Base-by-base conservation (phyloP, 2,329 filamentous ascomycete species). In the Exophiala xenobiotica region DNA sequence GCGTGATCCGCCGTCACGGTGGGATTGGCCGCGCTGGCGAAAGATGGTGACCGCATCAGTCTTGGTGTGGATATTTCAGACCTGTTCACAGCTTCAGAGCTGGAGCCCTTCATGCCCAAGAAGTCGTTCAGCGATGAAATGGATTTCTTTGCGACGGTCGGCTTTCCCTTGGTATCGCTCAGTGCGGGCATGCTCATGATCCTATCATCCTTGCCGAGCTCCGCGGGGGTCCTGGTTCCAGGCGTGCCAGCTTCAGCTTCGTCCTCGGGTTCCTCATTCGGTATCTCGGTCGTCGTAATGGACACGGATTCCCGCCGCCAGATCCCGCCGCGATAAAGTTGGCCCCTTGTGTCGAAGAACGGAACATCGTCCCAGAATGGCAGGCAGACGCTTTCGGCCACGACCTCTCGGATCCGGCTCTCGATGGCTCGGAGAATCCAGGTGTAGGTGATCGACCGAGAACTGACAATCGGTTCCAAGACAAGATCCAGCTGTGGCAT, bases 291-390 rank as follows among this genome's bases (percentile, higher is more conserved):
- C 16, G 54, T 60, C 46, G 45, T 51, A 5, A 51, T 46, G 18
- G 43, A 55, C 31, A 53, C 51, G 8, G 62, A 58, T 18, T 72
- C 70, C 47, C 73, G 69, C 56, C 76, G 69, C 83, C 83, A 99
- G 16, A 97, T 87, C 0, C 93, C 93, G 8, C 92, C 93, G 61
- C 93, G 81, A 77, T 89, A 90, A 16, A 75, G 72, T 67, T 96
- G 90, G 50, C 81, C 76, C 49, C 85, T 78, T 0, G 90, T 97
- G 61, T 87, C 83, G 65, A 90, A 86, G 68, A 99, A 97, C 0
- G 93, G 90, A 19, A 90, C 80, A 66, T 99, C 93, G 59, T 99
- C 93, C 92, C 93, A 99, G 65, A 95, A 95, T 0, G 93, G 93
- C 49, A 86, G 76, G 2, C 99, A 93, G 16, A 97, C 69, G 1